A percentile compares a stretch with the other conserved stretches of the same genome.
These are phyloP conservation scores for Capronia epimyces DNA, from an alignment of 2,329 filamentous ascomycete genomes.

Conservation along the genomic window DNA sequence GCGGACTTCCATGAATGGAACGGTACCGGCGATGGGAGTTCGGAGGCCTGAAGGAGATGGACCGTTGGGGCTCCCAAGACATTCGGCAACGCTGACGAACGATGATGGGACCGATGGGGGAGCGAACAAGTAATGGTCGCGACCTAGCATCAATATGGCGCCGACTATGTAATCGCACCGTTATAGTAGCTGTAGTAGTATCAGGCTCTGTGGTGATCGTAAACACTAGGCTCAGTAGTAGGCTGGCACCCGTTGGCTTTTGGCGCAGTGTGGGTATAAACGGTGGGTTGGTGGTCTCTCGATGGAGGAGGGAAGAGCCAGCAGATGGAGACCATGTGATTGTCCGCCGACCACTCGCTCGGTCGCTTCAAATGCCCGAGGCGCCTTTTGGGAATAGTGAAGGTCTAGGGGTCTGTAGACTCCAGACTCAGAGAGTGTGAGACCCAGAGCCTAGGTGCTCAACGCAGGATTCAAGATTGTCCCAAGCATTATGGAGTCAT, in stretches of 20 bases:
- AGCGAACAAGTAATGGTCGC: background rate
- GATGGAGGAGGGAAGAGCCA: background rate
- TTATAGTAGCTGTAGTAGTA: background rate
- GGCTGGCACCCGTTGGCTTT: too few species aligned
- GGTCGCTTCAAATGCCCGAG: background rate
- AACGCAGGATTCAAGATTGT: background rate
- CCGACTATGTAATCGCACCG: background rate
- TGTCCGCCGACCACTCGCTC: background rate
- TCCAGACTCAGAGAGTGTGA: too few species aligned
- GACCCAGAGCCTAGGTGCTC: background rate
- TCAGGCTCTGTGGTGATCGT: background rate
- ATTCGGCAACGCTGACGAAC: conserved; percentile 9
- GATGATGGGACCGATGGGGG: background rate
- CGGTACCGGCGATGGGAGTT: background rate
- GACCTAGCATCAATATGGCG: background rate
- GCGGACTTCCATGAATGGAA: background rate
- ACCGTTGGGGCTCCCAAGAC: conserved; percentile 1
- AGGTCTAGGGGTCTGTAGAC: background rate
- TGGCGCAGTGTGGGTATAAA: too few species aligned
- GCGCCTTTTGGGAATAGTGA: background rate
- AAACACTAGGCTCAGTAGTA: too few species aligned
- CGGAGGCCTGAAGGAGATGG: conserved; percentile 1
- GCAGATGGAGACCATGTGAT: background rate
- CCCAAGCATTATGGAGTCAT: too few species aligned
- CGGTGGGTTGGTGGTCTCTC: too few species aligned